These are phyloP conservation scores for Crotalaria pallida DNA, from an alignment of 306 rosid genomes.

Conservation along the genomic window DNA sequence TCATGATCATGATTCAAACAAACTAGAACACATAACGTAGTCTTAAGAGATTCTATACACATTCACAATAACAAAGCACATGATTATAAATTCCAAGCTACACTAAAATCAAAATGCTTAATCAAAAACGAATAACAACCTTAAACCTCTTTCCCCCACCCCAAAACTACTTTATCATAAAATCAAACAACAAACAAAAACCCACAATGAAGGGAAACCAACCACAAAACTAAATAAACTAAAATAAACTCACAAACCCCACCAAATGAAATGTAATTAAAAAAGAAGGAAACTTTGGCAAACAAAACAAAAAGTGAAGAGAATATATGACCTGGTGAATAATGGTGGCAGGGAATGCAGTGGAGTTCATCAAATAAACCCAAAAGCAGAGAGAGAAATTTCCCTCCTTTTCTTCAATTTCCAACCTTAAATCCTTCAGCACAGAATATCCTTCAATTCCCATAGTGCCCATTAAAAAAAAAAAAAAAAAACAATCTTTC, in stretches of 20 bases:
- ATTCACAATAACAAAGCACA: neutral
- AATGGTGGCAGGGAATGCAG: constrained; percentile 59
- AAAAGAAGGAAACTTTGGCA: neutral
- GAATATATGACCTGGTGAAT: constrained; percentile 53
- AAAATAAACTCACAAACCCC: neutral
- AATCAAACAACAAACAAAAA: neutral
- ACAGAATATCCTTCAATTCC: constrained; percentile 38
- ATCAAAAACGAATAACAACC: neutral
- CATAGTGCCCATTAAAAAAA: constrained; percentile 30
- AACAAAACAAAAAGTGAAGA: neutral
- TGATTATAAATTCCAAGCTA: neutral
- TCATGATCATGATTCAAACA: neutral
- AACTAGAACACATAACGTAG: neutral
- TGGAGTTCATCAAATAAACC: constrained; percentile 58
- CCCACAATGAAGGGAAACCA: neutral
- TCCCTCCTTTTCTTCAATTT: constrained; percentile 50
- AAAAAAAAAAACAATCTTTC: neutral
- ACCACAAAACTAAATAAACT: neutral
- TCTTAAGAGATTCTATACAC: neutral
- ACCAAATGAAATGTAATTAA: neutral
- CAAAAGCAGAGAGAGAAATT: constrained; percentile 70
- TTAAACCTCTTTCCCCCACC: neutral
- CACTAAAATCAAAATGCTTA: neutral
- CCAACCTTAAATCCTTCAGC: constrained; percentile 55
- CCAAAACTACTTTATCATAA: neutral